Percentiles rank a stretch among this genome's conserved stretches.
These are phyloP conservation scores for Corymbia citriodora DNA, from an alignment of 441 rosid species.

Conservation along the genomic window DNA sequence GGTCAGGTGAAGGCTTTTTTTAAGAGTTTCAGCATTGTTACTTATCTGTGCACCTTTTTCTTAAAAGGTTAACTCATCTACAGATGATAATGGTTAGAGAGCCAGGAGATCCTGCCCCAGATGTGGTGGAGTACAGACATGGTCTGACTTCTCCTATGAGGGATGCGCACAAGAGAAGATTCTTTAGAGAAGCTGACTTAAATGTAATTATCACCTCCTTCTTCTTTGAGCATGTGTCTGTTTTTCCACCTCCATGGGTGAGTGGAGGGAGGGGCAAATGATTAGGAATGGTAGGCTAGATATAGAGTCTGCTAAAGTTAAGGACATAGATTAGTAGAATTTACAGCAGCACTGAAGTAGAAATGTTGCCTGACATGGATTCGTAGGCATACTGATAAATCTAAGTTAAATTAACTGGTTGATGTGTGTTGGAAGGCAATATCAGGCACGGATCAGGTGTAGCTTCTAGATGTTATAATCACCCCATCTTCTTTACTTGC, in stretches of 20 bases:
- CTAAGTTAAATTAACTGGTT: neutral
- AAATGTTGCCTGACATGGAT: neutral
- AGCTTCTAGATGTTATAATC: conserved; percentile 10
- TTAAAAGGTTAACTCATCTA: neutral
- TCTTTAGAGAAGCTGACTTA: conserved; percentile 80
- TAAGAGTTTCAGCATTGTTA: neutral
- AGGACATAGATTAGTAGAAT: neutral
- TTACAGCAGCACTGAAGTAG: neutral
- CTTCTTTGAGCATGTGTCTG: neutral
- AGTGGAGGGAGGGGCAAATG: neutral
- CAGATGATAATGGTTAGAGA: conserved; percentile 95
- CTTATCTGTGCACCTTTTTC: neutral
- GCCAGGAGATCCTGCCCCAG: conserved; percentile 60
- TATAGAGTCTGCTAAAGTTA: neutral
- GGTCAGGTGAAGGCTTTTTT: conserved; percentile 47
- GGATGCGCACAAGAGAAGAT: conserved; percentile 89
- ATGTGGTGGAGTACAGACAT: conserved; percentile 68
- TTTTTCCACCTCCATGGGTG: neutral
- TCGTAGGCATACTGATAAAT: neutral
- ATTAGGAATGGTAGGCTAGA: neutral
- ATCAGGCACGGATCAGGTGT: neutral
- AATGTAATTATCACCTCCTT: conserved; percentile 37
- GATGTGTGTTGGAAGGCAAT: neutral
- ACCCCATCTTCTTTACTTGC: neutral
- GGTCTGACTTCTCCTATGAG: conserved; percentile 92